These are phyloP conservation scores for Claviceps digitariae DNA, from an alignment of 2,329 filamentous ascomycete genomes.

Conservation along the genomic window DNA sequence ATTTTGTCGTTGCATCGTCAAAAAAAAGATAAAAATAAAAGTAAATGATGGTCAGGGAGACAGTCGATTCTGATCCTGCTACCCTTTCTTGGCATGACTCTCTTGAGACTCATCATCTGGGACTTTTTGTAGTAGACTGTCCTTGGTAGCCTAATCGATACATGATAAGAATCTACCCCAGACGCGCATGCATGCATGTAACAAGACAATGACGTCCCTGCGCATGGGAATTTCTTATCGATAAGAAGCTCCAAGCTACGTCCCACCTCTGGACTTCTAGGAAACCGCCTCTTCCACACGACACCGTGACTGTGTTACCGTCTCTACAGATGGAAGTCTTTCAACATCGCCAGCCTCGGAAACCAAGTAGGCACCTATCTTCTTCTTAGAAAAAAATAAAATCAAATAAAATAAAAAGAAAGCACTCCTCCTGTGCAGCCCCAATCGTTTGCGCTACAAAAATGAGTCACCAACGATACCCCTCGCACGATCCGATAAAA, in stretches of 20 bases:
- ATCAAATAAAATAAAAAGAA: background rate
- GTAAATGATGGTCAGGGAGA: background rate
- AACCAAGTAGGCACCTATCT: background rate
- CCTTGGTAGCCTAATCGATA: background rate
- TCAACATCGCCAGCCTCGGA: background rate
- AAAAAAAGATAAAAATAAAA: background rate
- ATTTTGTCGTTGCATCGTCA: background rate
- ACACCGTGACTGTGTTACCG: background rate
- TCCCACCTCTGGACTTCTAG: background rate
- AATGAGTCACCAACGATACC: slow-evolving; percentile 47
- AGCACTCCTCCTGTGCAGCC: background rate
- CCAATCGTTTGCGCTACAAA: background rate
- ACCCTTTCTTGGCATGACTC: background rate
- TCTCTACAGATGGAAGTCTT: background rate
- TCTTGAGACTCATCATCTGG: no score
- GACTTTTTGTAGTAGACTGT: background rate
- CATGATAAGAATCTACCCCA: background rate
- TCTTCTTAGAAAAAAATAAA: no score
- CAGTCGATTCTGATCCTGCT: background rate
- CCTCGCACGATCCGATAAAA: slow-evolving; percentile 46
- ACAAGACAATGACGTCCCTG: background rate
- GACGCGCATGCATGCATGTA: background rate
- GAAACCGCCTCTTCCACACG: background rate
- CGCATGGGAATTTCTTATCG: slow-evolving; percentile 1
- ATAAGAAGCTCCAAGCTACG: slow-evolving; percentile 1